These are phyloP conservation scores for Ogataea chonburiensis DNA, from an alignment of 805 yeast genomes.

Conservation along the genomic window DNA sequence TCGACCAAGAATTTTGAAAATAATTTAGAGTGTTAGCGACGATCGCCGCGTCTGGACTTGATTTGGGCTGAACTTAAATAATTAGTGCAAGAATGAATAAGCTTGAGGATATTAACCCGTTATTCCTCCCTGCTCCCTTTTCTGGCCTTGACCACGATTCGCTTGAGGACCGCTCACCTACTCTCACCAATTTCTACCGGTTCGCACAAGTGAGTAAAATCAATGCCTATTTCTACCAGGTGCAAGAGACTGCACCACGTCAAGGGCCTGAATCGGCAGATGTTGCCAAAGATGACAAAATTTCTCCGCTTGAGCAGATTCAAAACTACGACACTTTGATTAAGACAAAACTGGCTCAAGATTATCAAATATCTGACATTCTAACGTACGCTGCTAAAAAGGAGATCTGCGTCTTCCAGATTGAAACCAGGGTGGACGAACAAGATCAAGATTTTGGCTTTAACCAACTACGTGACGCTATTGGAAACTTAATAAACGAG, in stretches of 20 bases:
- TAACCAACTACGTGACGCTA: conserved; percentile 33
- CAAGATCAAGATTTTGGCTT: conserved; percentile 26
- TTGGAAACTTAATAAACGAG: conserved; percentile 31
- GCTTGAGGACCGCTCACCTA: conserved; percentile 21
- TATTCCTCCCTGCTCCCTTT: conserved; percentile 19
- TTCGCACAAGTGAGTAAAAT: conserved; percentile 29
- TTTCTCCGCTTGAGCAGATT: conserved; percentile 26
- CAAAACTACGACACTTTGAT: conserved; percentile 30
- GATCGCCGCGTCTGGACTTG: conserved; percentile 12
- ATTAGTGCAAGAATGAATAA: conserved; percentile 14
- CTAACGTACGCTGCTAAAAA: conserved; percentile 32
- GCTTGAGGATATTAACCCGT: conserved; percentile 25
- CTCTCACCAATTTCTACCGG: conserved; percentile 33
- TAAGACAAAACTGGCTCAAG: conserved; percentile 25
- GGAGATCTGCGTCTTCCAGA: conserved; percentile 34
- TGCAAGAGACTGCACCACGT: conserved; percentile 17
- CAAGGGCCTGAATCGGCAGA: background rate
- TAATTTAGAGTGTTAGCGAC: conserved; percentile 4
- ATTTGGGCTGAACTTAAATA: background rate
- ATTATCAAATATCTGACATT: conserved; percentile 30
- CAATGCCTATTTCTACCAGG: conserved; percentile 33
- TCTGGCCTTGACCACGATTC: conserved; percentile 3
- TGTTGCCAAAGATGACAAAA: conserved; percentile 11
- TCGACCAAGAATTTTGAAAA: conserved; percentile 1
- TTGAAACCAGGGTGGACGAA: conserved; percentile 22